Evolutionary conservation across 2,329 filamentous ascomycete genomes (phyloP), one percentile per base, ranked within the genome.

Genomic region (Paecilomyces sp.): DNA sequence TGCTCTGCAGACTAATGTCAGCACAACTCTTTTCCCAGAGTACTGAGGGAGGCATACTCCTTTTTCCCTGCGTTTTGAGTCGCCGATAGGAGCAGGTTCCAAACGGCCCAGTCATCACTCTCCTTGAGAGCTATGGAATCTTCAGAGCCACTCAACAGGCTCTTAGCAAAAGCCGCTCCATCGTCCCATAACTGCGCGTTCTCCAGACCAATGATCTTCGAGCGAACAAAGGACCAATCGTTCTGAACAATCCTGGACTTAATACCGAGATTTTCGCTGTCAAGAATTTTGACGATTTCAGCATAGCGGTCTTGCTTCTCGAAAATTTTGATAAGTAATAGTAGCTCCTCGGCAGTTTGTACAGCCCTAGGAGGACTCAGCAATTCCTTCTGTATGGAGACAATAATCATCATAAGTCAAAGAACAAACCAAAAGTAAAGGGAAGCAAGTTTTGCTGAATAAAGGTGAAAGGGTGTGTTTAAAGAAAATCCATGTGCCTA

Each of bases 61-160:
- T 68, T 55, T 7, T 56, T 68, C 41, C 68, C 68, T 4, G 72
- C 60, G 25, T 73, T 70, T 22, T 69, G 67, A 13, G 69, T 68
- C 12, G 75, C 70, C 18, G 63, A 65, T 11, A 79, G 62, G 56
- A 80, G 66, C 12, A 78, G 65, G n/a, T 68, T 71, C 79, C 79
- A 81, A 18, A 79, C 71, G 52, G 68, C 71, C 74, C 78, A 80
- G 58, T 80, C 77, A 63, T 79, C 74, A 58, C 71, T 70, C 66
- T 75, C 74, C 58, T 73, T 70, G 3, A 73, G 61, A 9, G 60
- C 61, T 47, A 55, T 57, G 3, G 72, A 65, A n/a, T 68, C 69
- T 11, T 69, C 68, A 3, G 74, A 69, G 41, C 72, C 69, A 6
- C 70, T 66, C 57, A 80, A 68, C 18, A 79, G 61, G 18, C 64